Evolutionary conservation across 2,329 filamentous ascomycete genomes (phyloP), one percentile per base, ranked within the genome.

Genomic region (Calycina marina): DNA sequence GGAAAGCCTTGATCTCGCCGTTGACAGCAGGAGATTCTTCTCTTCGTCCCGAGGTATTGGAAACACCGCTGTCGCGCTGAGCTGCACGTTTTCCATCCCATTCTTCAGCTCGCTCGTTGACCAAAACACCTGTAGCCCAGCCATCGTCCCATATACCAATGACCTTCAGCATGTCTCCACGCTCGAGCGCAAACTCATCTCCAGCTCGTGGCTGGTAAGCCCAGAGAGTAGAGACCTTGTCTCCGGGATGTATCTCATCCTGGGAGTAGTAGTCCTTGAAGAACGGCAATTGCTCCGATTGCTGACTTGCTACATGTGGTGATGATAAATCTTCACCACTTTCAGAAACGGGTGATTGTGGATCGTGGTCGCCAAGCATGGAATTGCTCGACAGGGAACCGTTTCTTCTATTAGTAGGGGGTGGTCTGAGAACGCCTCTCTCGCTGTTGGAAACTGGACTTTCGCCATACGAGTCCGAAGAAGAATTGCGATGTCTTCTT

Each of bases 181-280:
- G 75, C 49, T 96, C 90, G 22, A 98, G 65, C 24, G 83, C 67
- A 51, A 96, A 96, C 52, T 98, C 90, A 49, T 98, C 90, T 17
- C 76, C 73, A 4, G 90, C 90, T 18, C 90, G 80, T 18, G 90
- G 88, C 47, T 93, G 84, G 56, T 98, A 98, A 2, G 90, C 88
- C 90, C 90, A 98, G 10, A 98, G 68, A 2, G 85, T 83, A 10
- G 90, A 72, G 25, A 98, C 88, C 37, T 79, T 78, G 49, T 96
- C 86, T 35, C 82, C 79, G 0, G 88, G 81, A 48, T 88, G 83
- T 36, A 98, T 93, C 47, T 96, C 86, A 48, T 96, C 90, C 46
- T 88, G 78, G 2, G 88, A 96, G 53, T 98, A 98, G 57, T 98
- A 98, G 56, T 98, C 90, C 53, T 93, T 93, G 72, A 98, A 98